Conservation (phyloP, 1,139 yeast genomes). For the Taphrina communis region DNA sequence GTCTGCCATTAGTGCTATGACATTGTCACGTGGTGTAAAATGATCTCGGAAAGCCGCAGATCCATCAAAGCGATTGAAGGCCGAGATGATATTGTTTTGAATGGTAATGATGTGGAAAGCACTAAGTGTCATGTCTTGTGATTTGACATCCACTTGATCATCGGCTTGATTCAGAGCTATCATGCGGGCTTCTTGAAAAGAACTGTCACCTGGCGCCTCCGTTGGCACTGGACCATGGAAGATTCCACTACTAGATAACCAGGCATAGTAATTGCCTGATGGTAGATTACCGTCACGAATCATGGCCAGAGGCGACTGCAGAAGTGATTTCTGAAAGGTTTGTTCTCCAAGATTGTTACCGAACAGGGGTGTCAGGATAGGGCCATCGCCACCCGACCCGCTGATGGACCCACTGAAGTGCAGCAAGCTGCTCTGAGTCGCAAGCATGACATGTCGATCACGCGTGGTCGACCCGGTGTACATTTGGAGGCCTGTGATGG, state of each 20-base stretch:
- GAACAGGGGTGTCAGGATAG: not conserved
- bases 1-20: slow-evolving; percentile 67
- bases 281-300: slow-evolving; percentile 2
- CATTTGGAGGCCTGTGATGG: slow-evolving; percentile 14
- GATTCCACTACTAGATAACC: slow-evolving; percentile 26
- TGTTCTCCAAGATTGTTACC: slow-evolving; percentile 10
- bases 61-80: slow-evolving; percentile 27
- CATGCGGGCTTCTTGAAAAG: slow-evolving; percentile 24
- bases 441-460: slow-evolving; percentile 11
- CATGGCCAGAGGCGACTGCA: slow-evolving; percentile 7
- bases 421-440: not conserved
- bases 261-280: slow-evolving; percentile 17
- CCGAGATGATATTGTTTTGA: slow-evolving; percentile 5
- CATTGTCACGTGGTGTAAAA: slow-evolving; percentile 5
- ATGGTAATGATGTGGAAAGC: slow-evolving; percentile 18
- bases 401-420: slow-evolving; percentile 15
- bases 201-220: slow-evolving; percentile 14
- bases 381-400: slow-evolving; percentile 13
- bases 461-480: slow-evolving; percentile 1
- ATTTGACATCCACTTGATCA: not conserved
- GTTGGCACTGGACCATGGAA: slow-evolving; percentile 30
- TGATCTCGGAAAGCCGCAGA: slow-evolving; percentile 7
- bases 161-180: not conserved
- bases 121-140: slow-evolving; percentile 12
- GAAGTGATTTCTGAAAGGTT: slow-evolving; percentile 2